These are phyloP conservation scores for Fusarium sp. DNA, from an alignment of 2,329 filamentous ascomycete species.

Conservation along the genomic window DNA sequence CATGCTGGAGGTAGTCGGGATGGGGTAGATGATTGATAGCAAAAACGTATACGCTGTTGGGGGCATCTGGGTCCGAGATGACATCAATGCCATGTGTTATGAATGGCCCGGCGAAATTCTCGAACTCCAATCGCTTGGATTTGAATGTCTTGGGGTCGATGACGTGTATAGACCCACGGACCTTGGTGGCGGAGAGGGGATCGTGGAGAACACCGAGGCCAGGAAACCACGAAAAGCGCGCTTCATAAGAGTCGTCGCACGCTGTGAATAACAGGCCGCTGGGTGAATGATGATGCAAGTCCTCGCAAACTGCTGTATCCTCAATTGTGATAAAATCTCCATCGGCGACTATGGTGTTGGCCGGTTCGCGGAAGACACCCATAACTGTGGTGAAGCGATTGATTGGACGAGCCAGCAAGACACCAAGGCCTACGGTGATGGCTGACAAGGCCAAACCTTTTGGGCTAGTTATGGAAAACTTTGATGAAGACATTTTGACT, in stretches of 20 bases:
- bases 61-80: slow-evolving; percentile 61
- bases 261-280: slow-evolving; percentile 69
- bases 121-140: slow-evolving; percentile 57
- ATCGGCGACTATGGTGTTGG: slow-evolving; percentile 38
- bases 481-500: background rate
- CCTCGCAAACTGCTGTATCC: slow-evolving; percentile 71
- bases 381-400: slow-evolving; percentile 34
- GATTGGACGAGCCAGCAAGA: slow-evolving; percentile 5
- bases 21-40: slow-evolving; percentile 73
- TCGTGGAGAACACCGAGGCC: slow-evolving; percentile 59
- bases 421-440: background rate
- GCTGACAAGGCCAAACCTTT: background rate
- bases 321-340: slow-evolving; percentile 59
- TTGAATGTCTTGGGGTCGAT: slow-evolving; percentile 62
- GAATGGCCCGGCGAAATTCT: slow-evolving; percentile 68
- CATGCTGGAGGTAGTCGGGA: slow-evolving; percentile 52
- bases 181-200: slow-evolving; percentile 53
- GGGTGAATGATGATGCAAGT: slow-evolving; percentile 68
- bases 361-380: slow-evolving; percentile 49
- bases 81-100: slow-evolving; percentile 74
- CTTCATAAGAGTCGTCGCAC: slow-evolving; percentile 63
- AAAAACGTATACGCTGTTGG: slow-evolving; percentile 68
- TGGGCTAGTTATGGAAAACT: background rate
- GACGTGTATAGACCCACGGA: slow-evolving; percentile 64
- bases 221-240: slow-evolving; percentile 68